Evolutionary conservation across 2,329 filamentous ascomycete species (phyloP), one percentile per base, ranked within the genome.

Genomic region (Catunica adiposa): DNA sequence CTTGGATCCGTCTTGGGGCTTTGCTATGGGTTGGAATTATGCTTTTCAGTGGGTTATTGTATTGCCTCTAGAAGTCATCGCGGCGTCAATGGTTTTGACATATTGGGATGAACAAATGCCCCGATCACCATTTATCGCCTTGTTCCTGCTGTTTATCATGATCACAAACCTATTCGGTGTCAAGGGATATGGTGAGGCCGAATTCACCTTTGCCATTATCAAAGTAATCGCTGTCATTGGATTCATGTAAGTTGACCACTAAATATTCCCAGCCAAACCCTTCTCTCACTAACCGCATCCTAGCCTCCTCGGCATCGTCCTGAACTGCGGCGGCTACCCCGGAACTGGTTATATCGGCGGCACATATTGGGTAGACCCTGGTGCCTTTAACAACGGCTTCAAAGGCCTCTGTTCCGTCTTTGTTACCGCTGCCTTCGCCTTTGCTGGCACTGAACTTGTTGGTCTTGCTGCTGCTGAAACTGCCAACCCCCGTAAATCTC

Each of bases 11-110:
- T 89, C 89, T 0, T 95, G 88, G 88, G 89, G 89, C 0, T 94
- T 94, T 65, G 86, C 88, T 50, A 94, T 95, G 86, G 89, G 88
- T 15, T 94, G 88, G 88, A 94, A 94, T 76, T 86, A 67, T 68
- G 86, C 86, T 3, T 67, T 95, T 61, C 86, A 94, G 69, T 95
- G 89, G 89, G 75, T 94, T 1, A 77, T 88, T 37, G 80, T 89
- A 0, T 69, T 95, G 31, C 89, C 89, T 0, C 73, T 94, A 38
- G 89, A 95, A 67, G 84, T 95, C 56, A 87, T 94, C 59, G 86
- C 88, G 1, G 89, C 88, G 1, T 84, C 87, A 2, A 80, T 94
- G 22, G 94, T 88, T 0, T 82, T 94, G 55, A 76, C 82, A 31
- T 94, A 86, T 65, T 95, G 89, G 89, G 79, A 81, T 54, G 66